Evolutionary conservation across 257 asterid species (phyloP).

Genomic region (Nicotiana otophora): DNA sequence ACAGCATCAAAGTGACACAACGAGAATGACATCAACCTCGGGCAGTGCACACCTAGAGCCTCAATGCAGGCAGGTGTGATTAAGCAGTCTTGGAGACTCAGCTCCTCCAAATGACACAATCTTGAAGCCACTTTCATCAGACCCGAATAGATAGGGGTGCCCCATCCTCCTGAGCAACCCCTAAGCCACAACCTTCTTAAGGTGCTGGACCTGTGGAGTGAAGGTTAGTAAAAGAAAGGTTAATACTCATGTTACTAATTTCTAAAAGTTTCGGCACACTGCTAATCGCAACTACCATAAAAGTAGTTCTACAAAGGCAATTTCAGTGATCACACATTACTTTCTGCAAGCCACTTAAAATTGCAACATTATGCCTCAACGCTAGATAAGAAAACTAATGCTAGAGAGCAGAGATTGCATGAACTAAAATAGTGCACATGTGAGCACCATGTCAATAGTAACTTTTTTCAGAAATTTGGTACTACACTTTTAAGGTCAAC

Average conservation of each 20-base stretch:
- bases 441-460: not conserved
- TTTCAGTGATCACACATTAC: not conserved
- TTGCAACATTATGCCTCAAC: not conserved
- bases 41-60: not conserved
- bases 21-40: not conserved
- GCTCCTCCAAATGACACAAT: not conserved
- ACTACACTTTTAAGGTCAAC: not conserved
- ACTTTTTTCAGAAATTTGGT: not conserved
- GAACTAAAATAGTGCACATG: not conserved
- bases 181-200: not conserved
- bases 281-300: no score
- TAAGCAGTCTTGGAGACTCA: not conserved
- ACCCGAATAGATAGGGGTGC: not conserved
- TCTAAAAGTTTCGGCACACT: no score
- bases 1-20: not conserved
- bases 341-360: not conserved
- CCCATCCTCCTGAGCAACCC: not conserved
- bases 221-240: not conserved
- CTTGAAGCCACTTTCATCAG: not conserved
- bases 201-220: not conserved
- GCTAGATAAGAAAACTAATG: not conserved
- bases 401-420: not conserved
- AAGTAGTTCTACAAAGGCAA: no score
- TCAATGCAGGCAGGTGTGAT: not conserved
- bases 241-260: no score